Conservation (phyloP, 306 rosid species). For the Cucurbita argyrosperma region DNA sequence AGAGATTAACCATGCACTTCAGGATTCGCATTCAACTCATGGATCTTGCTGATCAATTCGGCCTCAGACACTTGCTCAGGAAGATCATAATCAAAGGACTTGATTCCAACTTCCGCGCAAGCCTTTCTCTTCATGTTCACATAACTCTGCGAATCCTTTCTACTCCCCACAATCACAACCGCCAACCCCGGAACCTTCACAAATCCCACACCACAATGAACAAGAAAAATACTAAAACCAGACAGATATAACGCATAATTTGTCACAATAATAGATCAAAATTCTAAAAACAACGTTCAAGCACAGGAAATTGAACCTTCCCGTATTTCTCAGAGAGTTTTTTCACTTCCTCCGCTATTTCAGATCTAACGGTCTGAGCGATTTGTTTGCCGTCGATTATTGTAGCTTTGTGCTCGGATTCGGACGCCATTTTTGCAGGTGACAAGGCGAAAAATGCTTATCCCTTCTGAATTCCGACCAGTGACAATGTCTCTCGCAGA, state of each 20-base stretch:
- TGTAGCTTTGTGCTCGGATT: slow-evolving; percentile 42
- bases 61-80: slow-evolving; percentile 53
- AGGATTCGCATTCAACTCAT: slow-evolving; percentile 46
- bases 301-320: slow-evolving; percentile 31
- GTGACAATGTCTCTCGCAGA: not conserved
- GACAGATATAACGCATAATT: not conserved
- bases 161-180: slow-evolving; percentile 73
- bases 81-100: slow-evolving; percentile 61
- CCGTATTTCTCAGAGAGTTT: slow-evolving; percentile 50
- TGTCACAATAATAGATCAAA: not conserved
- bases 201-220: not conserved
- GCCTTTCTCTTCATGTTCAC: slow-evolving; percentile 82
- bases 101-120: slow-evolving; percentile 75
- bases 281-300: not conserved
- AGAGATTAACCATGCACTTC: slow-evolving; percentile 59
- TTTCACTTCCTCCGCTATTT: slow-evolving; percentile 50
- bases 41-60: slow-evolving; percentile 48
- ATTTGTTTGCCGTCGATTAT: slow-evolving; percentile 73
- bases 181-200: slow-evolving; percentile 81
- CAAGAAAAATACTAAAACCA: not conserved
- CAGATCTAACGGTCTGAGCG: slow-evolving; percentile 62
- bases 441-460: not conserved
- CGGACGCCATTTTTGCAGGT: slow-evolving; percentile 14
- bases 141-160: slow-evolving; percentile 81
- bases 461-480: not conserved